Percentiles rank a stretch among this genome's conserved stretches.
These are phyloP conservation scores for Cyamopsis tetragonoloba DNA, from an alignment of 306 rosid genomes.

Conservation along the genomic window DNA sequence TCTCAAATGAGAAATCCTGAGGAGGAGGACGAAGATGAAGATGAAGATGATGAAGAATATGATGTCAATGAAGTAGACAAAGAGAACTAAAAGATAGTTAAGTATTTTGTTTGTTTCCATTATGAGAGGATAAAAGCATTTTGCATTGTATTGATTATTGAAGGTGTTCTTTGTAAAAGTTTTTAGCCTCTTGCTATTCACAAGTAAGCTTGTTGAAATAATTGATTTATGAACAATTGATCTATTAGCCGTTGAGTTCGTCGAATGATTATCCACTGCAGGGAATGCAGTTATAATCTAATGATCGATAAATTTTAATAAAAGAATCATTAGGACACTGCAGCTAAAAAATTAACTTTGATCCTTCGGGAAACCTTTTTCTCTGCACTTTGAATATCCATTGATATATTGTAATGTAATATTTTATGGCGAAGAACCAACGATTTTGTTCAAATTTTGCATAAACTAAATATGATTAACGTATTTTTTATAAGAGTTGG, in stretches of 20 bases:
- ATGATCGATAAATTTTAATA: no score
- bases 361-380: no score
- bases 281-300: no score
- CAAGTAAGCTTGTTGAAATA: constrained; percentile 13
- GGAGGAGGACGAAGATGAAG: constrained; percentile 32
- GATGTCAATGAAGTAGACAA: constrained; percentile 24
- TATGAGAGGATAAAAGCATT: neutral
- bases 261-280: no score
- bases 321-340: no score
- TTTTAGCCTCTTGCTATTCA: no score
- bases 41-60: constrained; percentile 35
- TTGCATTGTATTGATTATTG: neutral
- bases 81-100: neutral
- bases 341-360: no score
- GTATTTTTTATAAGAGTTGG: no score
- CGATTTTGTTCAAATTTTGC: no score
- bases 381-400: neutral
- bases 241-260: neutral
- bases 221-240: neutral
- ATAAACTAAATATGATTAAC: no score
- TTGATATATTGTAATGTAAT: neutral
- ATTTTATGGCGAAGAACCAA: no score
- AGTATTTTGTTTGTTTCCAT: constrained; percentile 12
- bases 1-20: neutral
- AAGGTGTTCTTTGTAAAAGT: no score